Conservation (phyloP, 768 basidiomycete genomes). For the Hygrocybe punicea region DNA sequence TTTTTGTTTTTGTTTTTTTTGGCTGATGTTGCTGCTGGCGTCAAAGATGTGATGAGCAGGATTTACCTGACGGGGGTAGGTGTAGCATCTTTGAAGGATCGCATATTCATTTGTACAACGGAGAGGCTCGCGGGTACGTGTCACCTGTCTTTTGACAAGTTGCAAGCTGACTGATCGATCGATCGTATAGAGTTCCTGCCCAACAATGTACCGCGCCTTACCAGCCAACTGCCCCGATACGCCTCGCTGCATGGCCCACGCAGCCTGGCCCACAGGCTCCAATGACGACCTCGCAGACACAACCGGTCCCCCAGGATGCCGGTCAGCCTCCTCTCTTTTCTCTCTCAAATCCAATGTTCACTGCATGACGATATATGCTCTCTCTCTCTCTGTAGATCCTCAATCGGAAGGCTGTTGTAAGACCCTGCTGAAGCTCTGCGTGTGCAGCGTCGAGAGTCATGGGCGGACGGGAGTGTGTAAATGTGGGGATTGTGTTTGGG, state of each 20-base stretch:
- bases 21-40: too few species aligned
- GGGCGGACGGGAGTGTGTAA: not conserved
- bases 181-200: constrained; percentile 2
- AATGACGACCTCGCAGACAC: not conserved
- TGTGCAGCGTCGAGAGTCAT: not conserved
- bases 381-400: not conserved
- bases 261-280: constrained; percentile 1
- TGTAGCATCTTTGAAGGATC: constrained; percentile 5
- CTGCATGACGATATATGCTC: not conserved
- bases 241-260: not conserved
- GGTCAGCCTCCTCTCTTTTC: not conserved
- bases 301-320: not conserved
- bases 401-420: not conserved
- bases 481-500: not conserved
- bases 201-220: constrained; percentile 4
- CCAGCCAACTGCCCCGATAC: constrained; percentile 1
- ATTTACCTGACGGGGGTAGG: constrained; percentile 6
- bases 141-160: too few species aligned
- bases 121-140: constrained; percentile 5
- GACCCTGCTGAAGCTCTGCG: not conserved
- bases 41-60: constrained; percentile 7
- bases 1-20: too few species aligned
- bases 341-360: not conserved
- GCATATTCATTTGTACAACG: constrained; percentile 7
- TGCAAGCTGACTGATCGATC: not conserved